Percentiles rank a stretch among this genome's conserved stretches.
Conservation (phyloP, 768 basidiomycete genomes). For the Termitomyces sp. region DNA sequence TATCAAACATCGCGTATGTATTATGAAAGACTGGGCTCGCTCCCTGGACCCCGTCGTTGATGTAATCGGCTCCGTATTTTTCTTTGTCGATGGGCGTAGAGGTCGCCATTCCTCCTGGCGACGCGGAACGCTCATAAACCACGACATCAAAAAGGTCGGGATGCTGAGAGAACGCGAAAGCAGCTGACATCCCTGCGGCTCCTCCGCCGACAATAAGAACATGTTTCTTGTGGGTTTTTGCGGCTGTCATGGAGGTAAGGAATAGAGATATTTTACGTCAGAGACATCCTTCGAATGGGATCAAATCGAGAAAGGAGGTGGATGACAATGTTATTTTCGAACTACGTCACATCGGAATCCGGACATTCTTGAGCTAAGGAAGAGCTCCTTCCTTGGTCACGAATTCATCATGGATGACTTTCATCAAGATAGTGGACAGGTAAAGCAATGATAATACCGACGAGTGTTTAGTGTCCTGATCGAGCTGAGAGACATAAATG, state of each 20-base stretch:
- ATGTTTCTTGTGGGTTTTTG: constrained; percentile 14
- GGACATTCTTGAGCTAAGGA: background rate
- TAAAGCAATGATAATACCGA: background rate
- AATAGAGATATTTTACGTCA: background rate
- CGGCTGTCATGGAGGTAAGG: constrained; percentile 2
- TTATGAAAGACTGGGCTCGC: constrained; percentile 27
- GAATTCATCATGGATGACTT: background rate
- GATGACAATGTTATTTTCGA: background rate
- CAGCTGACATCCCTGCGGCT: constrained; percentile 28
- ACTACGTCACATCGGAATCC: constrained; percentile 6
- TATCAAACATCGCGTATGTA: constrained; percentile 28
- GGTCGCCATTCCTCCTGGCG: constrained; percentile 27
- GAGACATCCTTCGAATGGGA: too few species aligned
- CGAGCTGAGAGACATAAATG: background rate
- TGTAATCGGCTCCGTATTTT: constrained; percentile 25
- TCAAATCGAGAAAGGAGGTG: constrained; percentile 1
- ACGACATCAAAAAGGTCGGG: constrained; percentile 24
- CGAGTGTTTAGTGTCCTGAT: background rate
- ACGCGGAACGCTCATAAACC: constrained; percentile 25
- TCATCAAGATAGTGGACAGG: background rate
- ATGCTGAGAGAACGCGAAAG: constrained; percentile 26
- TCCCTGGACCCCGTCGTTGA: constrained; percentile 31
- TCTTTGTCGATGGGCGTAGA: constrained; percentile 20
- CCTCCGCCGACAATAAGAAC: constrained; percentile 28
- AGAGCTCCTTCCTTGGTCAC: background rate